These are phyloP conservation scores for Chalciporus chontae DNA, from an alignment of 768 basidiomycete genomes.

Conservation along the genomic window DNA sequence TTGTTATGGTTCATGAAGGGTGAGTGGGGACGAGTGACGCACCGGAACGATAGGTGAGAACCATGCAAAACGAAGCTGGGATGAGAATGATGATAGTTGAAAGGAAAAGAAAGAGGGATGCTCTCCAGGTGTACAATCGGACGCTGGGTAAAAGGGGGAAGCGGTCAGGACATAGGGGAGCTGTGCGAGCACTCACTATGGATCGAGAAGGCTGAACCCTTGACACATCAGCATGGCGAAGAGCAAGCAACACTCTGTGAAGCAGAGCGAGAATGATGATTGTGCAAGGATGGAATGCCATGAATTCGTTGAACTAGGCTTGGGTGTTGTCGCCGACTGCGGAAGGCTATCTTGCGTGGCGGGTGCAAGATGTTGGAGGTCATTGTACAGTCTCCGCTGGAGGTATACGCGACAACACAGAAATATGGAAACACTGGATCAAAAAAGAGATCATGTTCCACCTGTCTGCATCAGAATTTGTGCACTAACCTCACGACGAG, in stretches of 20 bases:
- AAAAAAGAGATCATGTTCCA: neutral
- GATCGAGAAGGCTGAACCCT: constrained; percentile 49
- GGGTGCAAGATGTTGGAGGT: constrained; percentile 50
- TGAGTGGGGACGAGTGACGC: constrained; percentile 2
- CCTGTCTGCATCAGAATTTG: neutral
- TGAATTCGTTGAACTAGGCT: constrained; percentile 20
- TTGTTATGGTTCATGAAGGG: neutral
- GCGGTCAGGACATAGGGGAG: constrained; percentile 4
- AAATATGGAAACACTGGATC: constrained; percentile 47
- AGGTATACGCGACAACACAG: constrained; percentile 58
- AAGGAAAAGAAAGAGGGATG: constrained; percentile 62
- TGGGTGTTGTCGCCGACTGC: constrained; percentile 20
- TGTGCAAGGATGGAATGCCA: constrained; percentile 58
- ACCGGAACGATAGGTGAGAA: constrained; percentile 45
- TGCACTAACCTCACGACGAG: constrained; percentile 19
- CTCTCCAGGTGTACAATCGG: constrained; percentile 63
- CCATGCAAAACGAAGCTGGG: constrained; percentile 59
- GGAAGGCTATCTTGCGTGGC: constrained; percentile 24
- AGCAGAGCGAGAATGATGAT: constrained; percentile 62
- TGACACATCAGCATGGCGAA: constrained; percentile 76
- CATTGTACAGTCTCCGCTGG: constrained; percentile 54
- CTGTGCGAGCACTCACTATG: constrained; percentile 43
- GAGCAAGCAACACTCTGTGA: constrained; percentile 71
- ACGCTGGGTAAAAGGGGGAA: constrained; percentile 36
- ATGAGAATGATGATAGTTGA: constrained; percentile 59